phyloP scores from a whole-genome alignment of 768 basidiomycete species.

The Rhizopogon sp. region DNA sequence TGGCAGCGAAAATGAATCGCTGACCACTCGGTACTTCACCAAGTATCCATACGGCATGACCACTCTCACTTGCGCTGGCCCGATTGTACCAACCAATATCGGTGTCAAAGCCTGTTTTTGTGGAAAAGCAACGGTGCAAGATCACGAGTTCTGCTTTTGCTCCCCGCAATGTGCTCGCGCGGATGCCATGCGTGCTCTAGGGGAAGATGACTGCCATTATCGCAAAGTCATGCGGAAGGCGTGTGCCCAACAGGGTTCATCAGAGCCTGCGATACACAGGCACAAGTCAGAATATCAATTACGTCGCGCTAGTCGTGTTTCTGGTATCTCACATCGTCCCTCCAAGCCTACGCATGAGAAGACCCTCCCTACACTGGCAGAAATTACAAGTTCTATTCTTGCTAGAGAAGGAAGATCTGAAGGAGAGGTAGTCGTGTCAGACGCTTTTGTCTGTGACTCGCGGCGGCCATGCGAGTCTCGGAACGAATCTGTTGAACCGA shows the following conservation, averaged over 20 bases:
- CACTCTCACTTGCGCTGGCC: slow-evolving; percentile 2
- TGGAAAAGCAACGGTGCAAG: slow-evolving; percentile 15
- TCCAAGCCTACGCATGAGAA: neutral
- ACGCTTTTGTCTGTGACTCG: neutral
- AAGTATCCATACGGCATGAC: neutral
- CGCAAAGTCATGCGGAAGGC: slow-evolving; percentile 17
- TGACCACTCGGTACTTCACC: neutral
- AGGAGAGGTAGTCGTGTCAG: neutral
- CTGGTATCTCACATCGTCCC: neutral
- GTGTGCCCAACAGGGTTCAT: slow-evolving; percentile 1
- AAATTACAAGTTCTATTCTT: slow-evolving; percentile 11
- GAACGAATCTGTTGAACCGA: neutral
- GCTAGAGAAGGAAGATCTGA: neutral
- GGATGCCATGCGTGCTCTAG: slow-evolving; percentile 23
- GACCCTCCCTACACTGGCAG: slow-evolving; percentile 14
- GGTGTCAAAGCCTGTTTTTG: slow-evolving; percentile 18
- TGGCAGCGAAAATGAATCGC: no score
- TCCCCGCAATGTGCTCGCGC: slow-evolving; percentile 21
- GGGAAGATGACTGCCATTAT: slow-evolving; percentile 17
- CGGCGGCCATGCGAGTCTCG: slow-evolving; percentile 3
- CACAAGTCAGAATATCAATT: slow-evolving; percentile 9
- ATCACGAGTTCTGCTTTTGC: slow-evolving; percentile 25
- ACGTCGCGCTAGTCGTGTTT: neutral
- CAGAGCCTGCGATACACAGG: slow-evolving; percentile 4
- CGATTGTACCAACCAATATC: slow-evolving; percentile 7